Conservation (phyloP, 495 filamentous ascomycete species). For the Aeminium ludgeri region DNA sequence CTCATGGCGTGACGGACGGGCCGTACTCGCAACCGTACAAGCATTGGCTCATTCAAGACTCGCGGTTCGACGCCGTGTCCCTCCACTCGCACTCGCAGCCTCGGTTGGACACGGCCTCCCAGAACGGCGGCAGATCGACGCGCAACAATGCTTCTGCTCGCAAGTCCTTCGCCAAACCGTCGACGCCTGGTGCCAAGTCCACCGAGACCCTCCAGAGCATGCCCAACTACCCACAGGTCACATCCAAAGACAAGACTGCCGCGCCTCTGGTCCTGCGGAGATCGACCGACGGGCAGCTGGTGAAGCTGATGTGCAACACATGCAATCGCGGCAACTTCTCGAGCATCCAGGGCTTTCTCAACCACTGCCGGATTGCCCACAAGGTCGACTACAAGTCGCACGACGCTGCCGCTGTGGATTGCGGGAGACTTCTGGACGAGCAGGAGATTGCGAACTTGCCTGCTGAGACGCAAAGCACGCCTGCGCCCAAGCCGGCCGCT, state of each 20-base stretch:
- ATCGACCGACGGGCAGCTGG: constrained; percentile 41
- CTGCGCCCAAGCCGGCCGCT: constrained; percentile 3
- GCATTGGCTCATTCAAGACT: constrained; percentile 82
- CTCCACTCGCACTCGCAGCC: constrained; percentile 1
- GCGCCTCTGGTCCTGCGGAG: constrained; percentile 45
- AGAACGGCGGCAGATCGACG: constrained; percentile 44
- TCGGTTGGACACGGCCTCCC: not conserved
- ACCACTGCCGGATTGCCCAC: constrained; percentile 93
- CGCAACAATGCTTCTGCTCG: constrained; percentile 36
- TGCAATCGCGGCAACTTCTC: constrained; percentile 81
- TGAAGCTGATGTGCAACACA: constrained; percentile 76
- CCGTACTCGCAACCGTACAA: constrained; percentile 89
- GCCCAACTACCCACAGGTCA: constrained; percentile 36
- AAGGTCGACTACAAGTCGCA: constrained; percentile 81
- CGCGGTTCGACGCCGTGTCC: constrained; percentile 50
- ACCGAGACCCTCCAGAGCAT: constrained; percentile 50
- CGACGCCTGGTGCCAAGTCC: too few species aligned
- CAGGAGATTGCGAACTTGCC: constrained; percentile 14
- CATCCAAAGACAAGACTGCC: constrained; percentile 50
- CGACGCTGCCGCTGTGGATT: constrained; percentile 80
- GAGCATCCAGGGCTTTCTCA: constrained; percentile 93
- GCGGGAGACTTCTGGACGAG: constrained; percentile 60
- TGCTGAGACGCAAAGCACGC: constrained; percentile 3
- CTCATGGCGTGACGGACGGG: constrained; percentile 79
- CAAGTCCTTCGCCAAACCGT: constrained; percentile 1